Evolutionary conservation across 1,284 basidiomycete genomes (phyloP).

Genomic region (Ustilago vetiveriae): DNA sequence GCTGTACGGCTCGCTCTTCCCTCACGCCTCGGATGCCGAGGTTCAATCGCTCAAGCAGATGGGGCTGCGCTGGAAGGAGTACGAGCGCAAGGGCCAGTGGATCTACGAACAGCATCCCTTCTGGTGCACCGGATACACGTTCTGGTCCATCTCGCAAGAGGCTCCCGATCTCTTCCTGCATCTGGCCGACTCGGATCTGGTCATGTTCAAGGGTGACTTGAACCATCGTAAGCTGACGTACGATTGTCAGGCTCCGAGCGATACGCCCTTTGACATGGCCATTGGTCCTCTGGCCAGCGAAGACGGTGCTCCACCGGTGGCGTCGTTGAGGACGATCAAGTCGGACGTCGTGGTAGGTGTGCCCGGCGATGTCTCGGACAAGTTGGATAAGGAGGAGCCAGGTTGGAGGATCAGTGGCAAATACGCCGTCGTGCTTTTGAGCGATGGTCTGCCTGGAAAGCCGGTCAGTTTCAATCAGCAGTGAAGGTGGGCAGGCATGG

Average conservation of each 20-base stretch:
- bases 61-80: constrained; percentile 88
- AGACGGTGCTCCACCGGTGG: constrained; percentile 84
- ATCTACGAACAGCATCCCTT: constrained; percentile 91
- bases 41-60: constrained; percentile 82
- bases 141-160: constrained; percentile 84
- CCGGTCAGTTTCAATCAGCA: constrained; percentile 45
- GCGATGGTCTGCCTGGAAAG: constrained; percentile 51
- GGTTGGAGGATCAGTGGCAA: constrained; percentile 84
- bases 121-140: constrained; percentile 67
- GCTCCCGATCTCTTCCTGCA: constrained; percentile 85
- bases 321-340: constrained; percentile 65
- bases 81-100: constrained; percentile 92
- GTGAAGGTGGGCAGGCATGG: constrained; percentile 2
- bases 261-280: constrained; percentile 87
- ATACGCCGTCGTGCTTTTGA: constrained; percentile 71
- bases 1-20: constrained; percentile 70
- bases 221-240: constrained; percentile 83
- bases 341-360: constrained; percentile 80
- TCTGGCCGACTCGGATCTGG: constrained; percentile 87
- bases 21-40: constrained; percentile 84
- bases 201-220: constrained; percentile 93
- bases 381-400: constrained; percentile 75
- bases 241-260: constrained; percentile 76
- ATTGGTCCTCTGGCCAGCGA: constrained; percentile 92
- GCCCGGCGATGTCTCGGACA: constrained; percentile 74